Base-by-base conservation (phyloP, 495 filamentous ascomycete genomes). In the Pyronema omphalodes region DNA sequence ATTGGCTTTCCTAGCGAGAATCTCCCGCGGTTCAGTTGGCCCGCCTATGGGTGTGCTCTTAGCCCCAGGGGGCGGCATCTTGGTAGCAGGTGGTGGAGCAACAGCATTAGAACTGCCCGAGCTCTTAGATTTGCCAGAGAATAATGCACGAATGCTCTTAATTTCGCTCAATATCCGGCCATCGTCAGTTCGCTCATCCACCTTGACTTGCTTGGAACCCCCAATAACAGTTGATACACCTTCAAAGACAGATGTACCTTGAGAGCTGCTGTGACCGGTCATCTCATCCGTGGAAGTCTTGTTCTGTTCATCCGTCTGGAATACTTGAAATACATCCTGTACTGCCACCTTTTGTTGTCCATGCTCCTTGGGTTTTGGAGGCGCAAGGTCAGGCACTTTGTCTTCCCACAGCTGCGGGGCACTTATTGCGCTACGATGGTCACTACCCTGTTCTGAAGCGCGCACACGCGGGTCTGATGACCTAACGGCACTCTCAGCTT, bases 81-180 rank as follows among this genome's bases (percentile, higher is more conserved):
- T 29, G 23, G 23, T 29, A 5, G 23, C 23, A 5, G 23, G 23
- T 29, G 17, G 19, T 34, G 9, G 23, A 12, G 47, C 9, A 7
- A 50, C 5, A 11, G 5, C 36, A 9, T 50, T 11, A 17, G 47
- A 36, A 14, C n/a, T 47, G 18, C n/a, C 17, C 44, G 11, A 15
- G 18, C n/a, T 47, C 44, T 1, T 47, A 23, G 44, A 14, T 17
- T 36, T 50, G 12, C 47, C 47, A 17, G 47, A 50, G 36, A 35
- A 50, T 17, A 53, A 58, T 15, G 58, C 62, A 35, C 62, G 51
- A 37, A 65, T 53, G 17, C 59, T 66, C n/a, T 59, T 56, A 54
- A 66, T 66, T 23, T 66, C 63, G 23, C 59, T 66, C n/a, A 66
- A 56, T 40, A 66, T 35, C 48, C 56, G 57, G 9, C 62, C 57